Base-by-base conservation (phyloP, 441 rosid species). In the Omphalea diandra region DNA sequence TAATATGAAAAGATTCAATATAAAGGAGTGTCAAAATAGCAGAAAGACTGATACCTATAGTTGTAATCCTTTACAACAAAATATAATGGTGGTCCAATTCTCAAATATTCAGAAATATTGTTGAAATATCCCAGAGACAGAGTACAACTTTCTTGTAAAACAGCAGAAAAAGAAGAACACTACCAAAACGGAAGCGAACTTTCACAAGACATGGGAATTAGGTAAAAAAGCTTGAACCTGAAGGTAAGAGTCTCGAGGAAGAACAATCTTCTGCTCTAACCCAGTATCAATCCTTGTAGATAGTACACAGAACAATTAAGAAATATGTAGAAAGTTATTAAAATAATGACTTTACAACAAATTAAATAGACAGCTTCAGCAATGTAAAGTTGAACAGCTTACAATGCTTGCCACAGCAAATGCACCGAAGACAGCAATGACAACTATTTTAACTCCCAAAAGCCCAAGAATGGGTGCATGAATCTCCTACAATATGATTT, bases 241-340 rank as follows among this genome's bases (percentile, higher is more conserved):
- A 80, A 94, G 93, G 82, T 94, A 94, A 8, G 98, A 94, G 75
- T 94, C 97, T 41, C 82, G 90, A 8, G 98, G 97, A 83, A 94
- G 97, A 77, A 94, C 98, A 81, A 94, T 85, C 79, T 91, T 85
- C 77, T 94, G 98, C 74, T 94, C 98, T 84, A 94, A 82, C 78
- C 98, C 98, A 71, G 97, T 84, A 75, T 91, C 88, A 65, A 91
- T 87, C 73, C 98, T 83, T 38, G 96, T 87, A 67, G 88, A 84
- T 65, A 94, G 78, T 32, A 94, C 94, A 97, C 90, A 68, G 32
- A 59, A 73, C 59, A 20, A 62, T n/a, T 72, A 6, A 61, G 44
- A 33, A 17, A 14, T 9, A 18, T 33, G 14, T 7, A 55, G 12
- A 54, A 55, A 43, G 8, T 20, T 54, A 73, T 44, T 38, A 50